Evolutionary conservation across 257 asterid species (phyloP).

Genomic region (Capsicum baccatum): DNA sequence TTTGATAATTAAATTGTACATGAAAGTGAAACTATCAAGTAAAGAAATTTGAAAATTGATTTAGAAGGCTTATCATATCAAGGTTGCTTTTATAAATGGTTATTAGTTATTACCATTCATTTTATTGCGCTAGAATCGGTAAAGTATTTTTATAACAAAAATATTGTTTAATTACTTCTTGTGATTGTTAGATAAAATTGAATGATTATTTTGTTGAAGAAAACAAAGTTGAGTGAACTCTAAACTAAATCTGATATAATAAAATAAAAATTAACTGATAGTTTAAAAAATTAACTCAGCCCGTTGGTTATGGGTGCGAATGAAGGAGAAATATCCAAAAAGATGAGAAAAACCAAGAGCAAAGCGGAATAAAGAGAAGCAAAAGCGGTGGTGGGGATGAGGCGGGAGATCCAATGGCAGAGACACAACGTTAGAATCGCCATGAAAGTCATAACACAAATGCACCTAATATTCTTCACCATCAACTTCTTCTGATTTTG

Average conservation of each 20-base stretch:
- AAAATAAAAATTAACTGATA: neutral
- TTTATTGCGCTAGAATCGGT: neutral
- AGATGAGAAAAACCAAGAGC: constrained; percentile 11
- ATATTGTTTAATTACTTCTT: neutral
- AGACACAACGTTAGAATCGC: neutral
- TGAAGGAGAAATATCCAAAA: constrained; percentile 26
- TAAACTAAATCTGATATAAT: neutral
- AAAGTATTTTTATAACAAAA: neutral
- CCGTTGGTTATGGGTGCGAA: neutral
- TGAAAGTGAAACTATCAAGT: neutral
- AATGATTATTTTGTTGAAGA: neutral
- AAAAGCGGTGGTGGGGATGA: constrained; percentile 51
- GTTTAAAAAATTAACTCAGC: neutral
- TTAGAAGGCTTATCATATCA: neutral
- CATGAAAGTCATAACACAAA: neutral
- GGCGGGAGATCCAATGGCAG: constrained; percentile 43
- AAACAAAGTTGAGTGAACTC: neutral
- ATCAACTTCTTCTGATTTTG: neutral
- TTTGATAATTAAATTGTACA: neutral
- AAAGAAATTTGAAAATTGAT: neutral
- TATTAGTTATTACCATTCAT: neutral
- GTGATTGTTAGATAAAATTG: neutral
- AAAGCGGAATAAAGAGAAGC: constrained; percentile 24
- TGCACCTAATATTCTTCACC: neutral
- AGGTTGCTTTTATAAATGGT: neutral